Evolutionary conservation across 129 eudicot species (phyloP).

Genomic region (Gnaphalium uliginosum): DNA sequence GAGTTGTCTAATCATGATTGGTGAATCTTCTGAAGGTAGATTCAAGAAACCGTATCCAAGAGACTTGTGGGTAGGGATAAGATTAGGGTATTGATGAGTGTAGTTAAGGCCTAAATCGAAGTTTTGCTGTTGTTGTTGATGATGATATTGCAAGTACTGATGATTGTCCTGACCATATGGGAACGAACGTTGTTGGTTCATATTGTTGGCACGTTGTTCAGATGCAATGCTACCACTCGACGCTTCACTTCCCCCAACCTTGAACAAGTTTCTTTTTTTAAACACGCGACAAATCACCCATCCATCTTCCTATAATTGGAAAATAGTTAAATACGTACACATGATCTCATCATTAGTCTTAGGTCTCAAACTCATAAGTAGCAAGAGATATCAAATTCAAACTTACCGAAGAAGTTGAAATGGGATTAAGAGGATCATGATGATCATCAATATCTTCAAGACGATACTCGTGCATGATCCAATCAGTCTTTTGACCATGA

Average conservation of each 20-base stretch:
- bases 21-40: slow-evolving; percentile 39
- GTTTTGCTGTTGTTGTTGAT: slow-evolving; percentile 38
- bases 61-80: slow-evolving; percentile 45
- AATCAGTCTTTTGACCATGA: slow-evolving; percentile 93
- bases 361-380: slow-evolving; percentile 3
- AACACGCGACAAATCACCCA: slow-evolving; percentile 94
- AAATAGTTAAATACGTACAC: neutral
- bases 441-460: slow-evolving; percentile 69
- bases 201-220: slow-evolving; percentile 44
- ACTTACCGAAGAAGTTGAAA: slow-evolving; percentile 38
- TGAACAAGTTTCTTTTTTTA: slow-evolving; percentile 84
- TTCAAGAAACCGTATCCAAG: slow-evolving; percentile 33
- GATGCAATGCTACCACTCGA: slow-evolving; percentile 34
- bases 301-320: slow-evolving; percentile 64
- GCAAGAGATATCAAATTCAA: neutral
- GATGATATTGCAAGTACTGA: slow-evolving; percentile 52
- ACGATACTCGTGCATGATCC: slow-evolving; percentile 97
- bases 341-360: neutral
- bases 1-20: slow-evolving; percentile 52
- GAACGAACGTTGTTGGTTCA: slow-evolving; percentile 30
- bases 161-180: slow-evolving; percentile 34
- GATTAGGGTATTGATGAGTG: slow-evolving; percentile 45
- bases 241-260: slow-evolving; percentile 58
- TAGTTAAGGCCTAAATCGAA: slow-evolving; percentile 59
- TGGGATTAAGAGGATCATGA: slow-evolving; percentile 54